Evolutionary conservation across 495 filamentous ascomycete genomes (phyloP), one percentile per base, ranked within the genome.

Genomic region (Lophiotrema nucula): DNA sequence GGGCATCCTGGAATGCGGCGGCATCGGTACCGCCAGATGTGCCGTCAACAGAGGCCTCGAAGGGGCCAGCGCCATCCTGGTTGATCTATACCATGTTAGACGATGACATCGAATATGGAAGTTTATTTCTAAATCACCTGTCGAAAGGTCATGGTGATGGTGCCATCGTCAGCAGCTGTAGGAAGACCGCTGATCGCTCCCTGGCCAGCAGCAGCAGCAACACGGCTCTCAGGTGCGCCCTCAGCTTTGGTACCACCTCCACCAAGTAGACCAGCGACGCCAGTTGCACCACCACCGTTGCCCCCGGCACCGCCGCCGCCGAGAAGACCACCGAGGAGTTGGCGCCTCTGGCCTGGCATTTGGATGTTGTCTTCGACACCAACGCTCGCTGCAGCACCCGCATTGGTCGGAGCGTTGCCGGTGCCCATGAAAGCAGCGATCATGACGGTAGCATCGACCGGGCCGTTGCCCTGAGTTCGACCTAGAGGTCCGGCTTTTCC

Each of bases 1-100:
- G 43, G 23, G 81, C 81, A 2, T 62, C 67, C 69, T 81, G 58
- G 70, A 85, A 84, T 11, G 81, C 81, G 13, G 69, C 60, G 4
- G 69, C 49, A 56, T 82, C 75, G 0, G 75, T 80, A 37, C 82
- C 82, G 4, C 79, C 81, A 3, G 78, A 81, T 8, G 79, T 83
- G 31, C 73, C 68, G 43, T 74, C 70, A 37, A 74, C 66, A 18
- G 49, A 62, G 28, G 72, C 72, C 1, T 58, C 61, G 24, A 73
- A 63, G 25, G 72, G 68, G 24, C 72, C 70, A 12, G 72, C 72
- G 10, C 72, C 72, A 46, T 74, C 72, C 59, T 74, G 72, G 56
- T 74, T 74, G 31, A 74, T 53, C 58, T 60, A 28, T n/a, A 8
- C 19, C 6, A n/a, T n/a, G n/a, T n/a, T n/a, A n/a, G n/a, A n/a